Conservation (phyloP, 768 basidiomycete species). For the Rhizopogon roseolus region DNA sequence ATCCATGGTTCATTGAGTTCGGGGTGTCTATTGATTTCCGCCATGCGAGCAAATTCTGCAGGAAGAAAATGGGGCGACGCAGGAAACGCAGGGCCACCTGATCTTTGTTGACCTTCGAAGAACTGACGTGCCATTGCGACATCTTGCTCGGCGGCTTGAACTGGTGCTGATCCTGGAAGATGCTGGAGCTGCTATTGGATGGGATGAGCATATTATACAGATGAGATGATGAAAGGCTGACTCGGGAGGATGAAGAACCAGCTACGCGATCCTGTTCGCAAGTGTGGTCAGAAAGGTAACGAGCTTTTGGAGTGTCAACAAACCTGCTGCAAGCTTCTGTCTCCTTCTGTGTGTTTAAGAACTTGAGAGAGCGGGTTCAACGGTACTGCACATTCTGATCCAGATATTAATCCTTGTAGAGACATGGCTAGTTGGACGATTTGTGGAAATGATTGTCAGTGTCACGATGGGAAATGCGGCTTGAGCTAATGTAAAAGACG, state of each 20-base stretch:
- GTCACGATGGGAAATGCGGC: neutral
- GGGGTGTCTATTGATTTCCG: constrained; percentile 22
- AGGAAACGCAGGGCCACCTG: constrained; percentile 29
- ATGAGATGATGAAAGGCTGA: constrained; percentile 23
- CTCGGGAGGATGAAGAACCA: constrained; percentile 69
- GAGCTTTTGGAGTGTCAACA: constrained; percentile 12
- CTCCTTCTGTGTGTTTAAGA: constrained; percentile 84
- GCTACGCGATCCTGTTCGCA: constrained; percentile 61
- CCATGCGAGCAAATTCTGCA: constrained; percentile 23
- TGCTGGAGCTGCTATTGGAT: constrained; percentile 56
- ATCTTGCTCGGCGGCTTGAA: constrained; percentile 58
- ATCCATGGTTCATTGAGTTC: constrained; percentile 51
- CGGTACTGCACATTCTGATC: constrained; percentile 81
- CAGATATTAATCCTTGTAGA: constrained; percentile 76
- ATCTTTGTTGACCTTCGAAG: constrained; percentile 47
- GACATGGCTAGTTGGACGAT: constrained; percentile 46
- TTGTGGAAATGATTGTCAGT: neutral
- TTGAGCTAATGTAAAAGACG: too few species aligned
- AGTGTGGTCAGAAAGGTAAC: neutral
- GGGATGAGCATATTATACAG: neutral
- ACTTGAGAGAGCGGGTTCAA: constrained; percentile 87
- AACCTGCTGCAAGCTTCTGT: constrained; percentile 86
- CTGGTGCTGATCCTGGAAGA: constrained; percentile 55
- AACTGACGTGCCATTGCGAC: constrained; percentile 75
- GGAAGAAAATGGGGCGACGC: constrained; percentile 27